These are phyloP conservation scores for Teunomyces aglyptinius DNA, from an alignment of 805 yeast genomes.

Conservation along the genomic window DNA sequence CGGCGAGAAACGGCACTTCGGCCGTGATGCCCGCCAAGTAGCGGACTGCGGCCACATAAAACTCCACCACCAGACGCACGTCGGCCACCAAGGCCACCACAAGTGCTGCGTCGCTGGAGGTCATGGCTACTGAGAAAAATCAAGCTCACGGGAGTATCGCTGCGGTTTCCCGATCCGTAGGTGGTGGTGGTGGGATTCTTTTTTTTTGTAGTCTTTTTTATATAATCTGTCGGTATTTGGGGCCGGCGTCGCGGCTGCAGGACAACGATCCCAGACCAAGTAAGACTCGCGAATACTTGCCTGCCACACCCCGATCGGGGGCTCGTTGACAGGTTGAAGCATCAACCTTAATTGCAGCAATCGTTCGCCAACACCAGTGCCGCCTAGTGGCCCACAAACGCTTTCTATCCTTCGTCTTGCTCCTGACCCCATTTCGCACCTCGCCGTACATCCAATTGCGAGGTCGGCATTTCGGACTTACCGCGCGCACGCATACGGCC, in stretches of 20 bases:
- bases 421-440: too few relatives aligned
- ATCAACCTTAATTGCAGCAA: neutral
- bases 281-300: neutral
- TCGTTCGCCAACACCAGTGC: too few relatives aligned
- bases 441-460: neutral
- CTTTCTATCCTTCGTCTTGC: too few relatives aligned
- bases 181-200: too few relatives aligned
- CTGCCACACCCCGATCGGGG: neutral
- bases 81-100: neutral
- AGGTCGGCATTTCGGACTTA: neutral
- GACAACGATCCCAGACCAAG: neutral
- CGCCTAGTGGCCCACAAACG: too few relatives aligned
- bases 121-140: neutral
- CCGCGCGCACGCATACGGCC: neutral
- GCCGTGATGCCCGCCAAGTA: neutral
- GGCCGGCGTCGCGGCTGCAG: conserved; percentile 3
- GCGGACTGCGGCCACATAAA: neutral
- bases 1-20: neutral
- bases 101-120: conserved; percentile 1
- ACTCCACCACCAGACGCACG: neutral
- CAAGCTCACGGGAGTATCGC: too few relatives aligned
- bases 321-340: neutral
- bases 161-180: too few relatives aligned
- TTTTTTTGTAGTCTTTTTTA: too few relatives aligned
- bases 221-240: neutral